A percentile compares a stretch with the other conserved stretches of the same genome.
Conservation (phyloP, 2,329 filamentous ascomycete species). For the Talaromyces rugulosus region DNA sequence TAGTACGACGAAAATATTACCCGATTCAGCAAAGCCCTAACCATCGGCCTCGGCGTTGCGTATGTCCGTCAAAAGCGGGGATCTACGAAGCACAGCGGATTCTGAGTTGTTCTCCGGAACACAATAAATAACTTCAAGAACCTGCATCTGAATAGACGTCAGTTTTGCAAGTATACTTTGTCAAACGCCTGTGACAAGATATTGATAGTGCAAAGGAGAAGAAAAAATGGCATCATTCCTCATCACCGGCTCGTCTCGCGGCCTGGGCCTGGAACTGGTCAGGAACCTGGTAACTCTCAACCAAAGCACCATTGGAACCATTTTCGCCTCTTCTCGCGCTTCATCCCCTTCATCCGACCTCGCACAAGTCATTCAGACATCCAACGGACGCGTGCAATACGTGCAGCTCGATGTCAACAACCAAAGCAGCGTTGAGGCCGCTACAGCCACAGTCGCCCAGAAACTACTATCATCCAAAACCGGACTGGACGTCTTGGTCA, state of each 20-base stretch:
- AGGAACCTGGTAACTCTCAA: background rate
- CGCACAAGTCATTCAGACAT: background rate
- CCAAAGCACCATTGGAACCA: constrained; percentile 2
- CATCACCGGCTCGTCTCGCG: constrained; percentile 8
- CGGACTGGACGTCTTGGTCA: constrained; percentile 7
- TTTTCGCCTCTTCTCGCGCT: constrained; percentile 4
- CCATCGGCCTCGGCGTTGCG: background rate
- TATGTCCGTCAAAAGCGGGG: background rate
- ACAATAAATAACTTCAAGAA: background rate
- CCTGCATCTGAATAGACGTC: too few species aligned
- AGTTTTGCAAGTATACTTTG: background rate
- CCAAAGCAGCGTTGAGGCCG: background rate
- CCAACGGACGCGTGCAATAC: background rate
- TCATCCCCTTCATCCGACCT: background rate
- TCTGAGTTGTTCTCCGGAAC: background rate
- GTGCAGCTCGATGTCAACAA: constrained; percentile 4
- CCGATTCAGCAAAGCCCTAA: background rate
- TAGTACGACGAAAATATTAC: too few species aligned
- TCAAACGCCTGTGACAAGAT: background rate
- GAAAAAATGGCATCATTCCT: constrained; percentile 7
- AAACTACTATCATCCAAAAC: background rate
- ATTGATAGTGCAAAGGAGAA: background rate
- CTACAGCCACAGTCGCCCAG: background rate
- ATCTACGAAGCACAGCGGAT: background rate
- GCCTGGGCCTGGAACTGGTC: constrained; percentile 7